Percentiles rank a stretch among this genome's conserved stretches.
Evolutionary conservation across 306 rosid genomes (phyloP).

Genomic region (Medicago truncatula): MtrunA17r5.0-ANR NC_053047.1:6481001-6481500

Average conservation of each 20-base stretch:
- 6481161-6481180: slow-evolving; percentile 68
- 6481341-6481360: neutral
- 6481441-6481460: slow-evolving; percentile 77
- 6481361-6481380: neutral
- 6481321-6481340: neutral
- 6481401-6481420: slow-evolving; percentile 84
- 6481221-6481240: slow-evolving; percentile 69
- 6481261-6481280: slow-evolving; percentile 54
- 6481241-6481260: slow-evolving; percentile 64
- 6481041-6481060: slow-evolving; percentile 82
- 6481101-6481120: slow-evolving; percentile 62
- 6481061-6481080: slow-evolving; percentile 77
- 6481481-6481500: slow-evolving; percentile 71
- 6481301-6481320: neutral
- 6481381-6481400: slow-evolving; percentile 71
- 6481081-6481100: slow-evolving; percentile 68
- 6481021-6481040: slow-evolving; percentile 82
- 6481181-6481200: slow-evolving; percentile 88
- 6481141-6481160: slow-evolving; percentile 81
- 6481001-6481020: slow-evolving; percentile 67
- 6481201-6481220: slow-evolving; percentile 85
- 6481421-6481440: slow-evolving; percentile 86
- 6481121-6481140: slow-evolving; percentile 68
- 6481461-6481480: slow-evolving; percentile 49
- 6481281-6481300: slow-evolving; percentile 72